Base-by-base conservation (phyloP, 192 early-diverging fungal species). In the Helicostylum pulchrum region DNA sequence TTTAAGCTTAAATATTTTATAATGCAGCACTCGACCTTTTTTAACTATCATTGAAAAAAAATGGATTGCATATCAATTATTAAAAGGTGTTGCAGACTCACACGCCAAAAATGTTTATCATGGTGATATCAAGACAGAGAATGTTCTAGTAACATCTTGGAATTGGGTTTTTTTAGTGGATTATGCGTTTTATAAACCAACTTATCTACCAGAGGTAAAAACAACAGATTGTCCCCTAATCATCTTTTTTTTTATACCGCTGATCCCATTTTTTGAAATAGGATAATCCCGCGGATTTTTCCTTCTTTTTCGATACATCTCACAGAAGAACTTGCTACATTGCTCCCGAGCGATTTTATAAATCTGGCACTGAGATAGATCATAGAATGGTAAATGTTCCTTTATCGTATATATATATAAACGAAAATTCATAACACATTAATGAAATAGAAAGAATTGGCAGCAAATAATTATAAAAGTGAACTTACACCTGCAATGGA, bases 61-160 rank as follows among this genome's bases (percentile, higher is more conserved):
- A 53, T 99, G 96, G 96, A 92, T 99, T 50, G 86, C 93, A 4
- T 92, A 87, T 72, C 96, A 99, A 64, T 61, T 99, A 7, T 79
- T 97, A 15, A 78, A 79, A 49, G 94, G 87, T 2, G 62, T 99
- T 32, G 82, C 88, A 4, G 89, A 94, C 59, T 79, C 87, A 15
- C 96, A 99, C 65, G 76, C 79, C 2, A 73, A 74, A 65, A 72
- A 82, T 57, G 82, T 97, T 7, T 94, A 79, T 61, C 96, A 99
- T 73, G 96, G 96, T 1, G 95, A 97, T 64, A 93, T 99, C 42
- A 99, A 97, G 67, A 91, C 90, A 12, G 95, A 99, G 56, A 99
- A 99, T 67, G 80, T 97, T 10, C 72, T 96, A 19, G 88, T 99
- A 1, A 97, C 96, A 7, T 91, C 87, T 62, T 99, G 95, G 95